Percentiles rank a stretch among this genome's conserved stretches.
Conservation (phyloP, 225 moss, liverwort and hornwort genomes). For the Physcomitrellopsis africana region DNA sequence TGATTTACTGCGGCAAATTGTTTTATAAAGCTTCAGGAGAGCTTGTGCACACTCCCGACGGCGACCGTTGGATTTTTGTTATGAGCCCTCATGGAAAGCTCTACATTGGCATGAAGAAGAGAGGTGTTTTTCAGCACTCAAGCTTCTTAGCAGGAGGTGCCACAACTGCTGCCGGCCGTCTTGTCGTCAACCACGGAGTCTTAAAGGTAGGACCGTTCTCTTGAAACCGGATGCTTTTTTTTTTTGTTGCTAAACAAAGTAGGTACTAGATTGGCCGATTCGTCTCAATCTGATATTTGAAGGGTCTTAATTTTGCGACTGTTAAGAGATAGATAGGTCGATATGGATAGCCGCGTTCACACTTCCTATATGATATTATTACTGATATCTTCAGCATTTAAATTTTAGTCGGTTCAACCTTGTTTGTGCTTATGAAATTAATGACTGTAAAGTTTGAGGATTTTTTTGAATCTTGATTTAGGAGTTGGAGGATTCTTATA, state of each 20-base stretch:
- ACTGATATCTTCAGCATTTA: neutral
- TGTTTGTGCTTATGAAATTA: neutral
- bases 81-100: constrained; percentile 84
- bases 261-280: too few species aligned
- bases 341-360: too few species aligned
- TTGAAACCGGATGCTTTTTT: neutral
- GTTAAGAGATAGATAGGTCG: too few species aligned
- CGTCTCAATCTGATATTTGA: too few species aligned
- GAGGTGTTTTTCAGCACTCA: constrained; percentile 84
- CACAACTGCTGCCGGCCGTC: constrained; percentile 82
- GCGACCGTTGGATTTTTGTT: constrained; percentile 89
- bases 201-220: constrained; percentile 54
- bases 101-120: constrained; percentile 82
- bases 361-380: too few species aligned
- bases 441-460: neutral
- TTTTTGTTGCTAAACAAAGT: neutral
- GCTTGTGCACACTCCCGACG: constrained; percentile 61
- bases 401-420: neutral
- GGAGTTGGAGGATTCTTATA: too few species aligned
- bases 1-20: constrained; percentile 72
- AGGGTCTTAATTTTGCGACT: too few species aligned
- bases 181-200: constrained; percentile 57
- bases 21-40: constrained; percentile 61
- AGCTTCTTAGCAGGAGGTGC: constrained; percentile 94
- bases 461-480: too few species aligned